Evolutionary conservation across 1,139 yeast genomes (phyloP).

Genomic region (Geotrichum carabidarum): DNA sequence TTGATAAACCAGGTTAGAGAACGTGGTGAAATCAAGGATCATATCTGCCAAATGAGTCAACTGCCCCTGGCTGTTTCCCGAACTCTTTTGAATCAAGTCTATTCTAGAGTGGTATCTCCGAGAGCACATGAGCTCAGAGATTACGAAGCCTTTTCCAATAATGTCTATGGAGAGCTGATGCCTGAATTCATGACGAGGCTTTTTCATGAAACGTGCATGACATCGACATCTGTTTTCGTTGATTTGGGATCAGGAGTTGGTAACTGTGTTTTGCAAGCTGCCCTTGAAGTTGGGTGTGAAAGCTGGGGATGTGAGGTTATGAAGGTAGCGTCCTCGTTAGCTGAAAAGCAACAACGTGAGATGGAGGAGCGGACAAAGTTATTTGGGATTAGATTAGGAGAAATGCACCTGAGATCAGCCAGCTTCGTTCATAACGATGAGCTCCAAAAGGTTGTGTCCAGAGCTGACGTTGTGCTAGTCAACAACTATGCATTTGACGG

Average conservation of each 20-base stretch:
- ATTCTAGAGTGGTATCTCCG: constrained; percentile 75
- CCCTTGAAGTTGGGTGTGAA: constrained; percentile 74
- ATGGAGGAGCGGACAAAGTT: constrained; percentile 53
- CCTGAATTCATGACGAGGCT: constrained; percentile 72
- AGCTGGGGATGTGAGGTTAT: constrained; percentile 90
- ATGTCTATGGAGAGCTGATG: constrained; percentile 84
- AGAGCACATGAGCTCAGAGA: constrained; percentile 58
- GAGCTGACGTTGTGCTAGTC: constrained; percentile 67
- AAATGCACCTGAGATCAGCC: constrained; percentile 53
- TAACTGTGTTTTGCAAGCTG: constrained; percentile 84
- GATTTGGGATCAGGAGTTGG: constrained; percentile 95
- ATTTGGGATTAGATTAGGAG: constrained; percentile 59
- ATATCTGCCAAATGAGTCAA: constrained; percentile 38
- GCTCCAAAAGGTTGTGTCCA: constrained; percentile 51
- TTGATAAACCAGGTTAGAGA: constrained; percentile 38
- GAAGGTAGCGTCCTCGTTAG: constrained; percentile 71
- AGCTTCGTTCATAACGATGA: constrained; percentile 63
- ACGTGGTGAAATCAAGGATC: constrained; percentile 36
- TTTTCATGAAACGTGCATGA: constrained; percentile 56
- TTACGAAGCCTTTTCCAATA: constrained; percentile 83
- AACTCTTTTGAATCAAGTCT: constrained; percentile 65
- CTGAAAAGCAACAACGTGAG: constrained; percentile 55
- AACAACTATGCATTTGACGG: constrained; percentile 82
- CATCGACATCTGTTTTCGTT: constrained; percentile 55
- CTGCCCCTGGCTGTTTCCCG: constrained; percentile 58